These are phyloP conservation scores for Tetrahymena borealis DNA, from an alignment of 73 alveolate genomes.

Conservation along the genomic window DNA sequence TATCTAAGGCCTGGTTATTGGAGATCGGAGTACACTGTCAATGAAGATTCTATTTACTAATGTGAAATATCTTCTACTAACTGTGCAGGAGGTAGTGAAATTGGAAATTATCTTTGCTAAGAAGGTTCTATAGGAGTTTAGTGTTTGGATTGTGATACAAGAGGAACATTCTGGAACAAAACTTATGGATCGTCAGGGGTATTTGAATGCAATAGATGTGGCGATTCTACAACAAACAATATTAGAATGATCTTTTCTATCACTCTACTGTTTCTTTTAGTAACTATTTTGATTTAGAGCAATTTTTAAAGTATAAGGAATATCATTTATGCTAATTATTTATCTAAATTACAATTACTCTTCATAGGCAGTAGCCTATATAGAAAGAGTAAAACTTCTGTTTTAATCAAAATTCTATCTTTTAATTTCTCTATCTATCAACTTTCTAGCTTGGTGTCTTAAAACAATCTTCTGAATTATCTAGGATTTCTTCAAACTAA, in stretches of 20 bases:
- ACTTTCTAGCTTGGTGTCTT: background rate
- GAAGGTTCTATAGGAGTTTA: background rate
- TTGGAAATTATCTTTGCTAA: background rate
- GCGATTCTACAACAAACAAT: background rate
- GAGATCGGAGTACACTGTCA: background rate
- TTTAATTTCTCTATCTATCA: background rate
- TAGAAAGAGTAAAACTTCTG: background rate
- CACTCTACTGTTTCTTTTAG: background rate
- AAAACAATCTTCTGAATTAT: background rate
- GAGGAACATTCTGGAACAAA: background rate
- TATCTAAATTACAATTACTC: background rate
- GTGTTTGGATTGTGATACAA: background rate
- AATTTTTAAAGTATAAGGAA: background rate
- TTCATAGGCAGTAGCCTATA: background rate
- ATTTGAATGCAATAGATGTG: background rate
- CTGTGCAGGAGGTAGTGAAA: background rate
- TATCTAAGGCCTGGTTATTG: background rate
- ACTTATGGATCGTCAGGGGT: background rate
- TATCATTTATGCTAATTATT: background rate
- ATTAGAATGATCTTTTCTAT: background rate
- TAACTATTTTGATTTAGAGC: background rate
- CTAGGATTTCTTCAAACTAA: background rate
- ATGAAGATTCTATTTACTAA: background rate
- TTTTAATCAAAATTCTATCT: background rate
- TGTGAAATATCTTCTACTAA: background rate